Evolutionary conservation across 176 grass and related monocot species (phyloP).

Genomic region (Urochloa ruziziensis): DNA sequence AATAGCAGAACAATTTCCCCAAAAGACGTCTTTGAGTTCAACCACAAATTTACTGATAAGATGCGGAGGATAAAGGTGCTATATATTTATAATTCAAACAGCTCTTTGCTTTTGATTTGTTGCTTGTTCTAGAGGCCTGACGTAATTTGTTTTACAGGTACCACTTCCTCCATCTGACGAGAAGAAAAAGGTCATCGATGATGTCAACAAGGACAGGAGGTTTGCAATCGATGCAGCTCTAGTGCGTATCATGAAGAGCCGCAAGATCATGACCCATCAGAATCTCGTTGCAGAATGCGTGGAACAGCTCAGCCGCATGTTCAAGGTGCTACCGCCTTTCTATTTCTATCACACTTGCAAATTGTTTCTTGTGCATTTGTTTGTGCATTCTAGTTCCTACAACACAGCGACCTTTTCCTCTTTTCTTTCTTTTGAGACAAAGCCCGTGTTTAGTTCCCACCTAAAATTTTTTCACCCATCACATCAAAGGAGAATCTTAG

Average conservation of each 20-base stretch:
- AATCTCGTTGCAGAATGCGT: slow-evolving; percentile 82
- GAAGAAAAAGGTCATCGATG: slow-evolving; percentile 93
- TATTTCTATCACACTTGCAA: background rate
- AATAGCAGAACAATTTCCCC: slow-evolving; percentile 60
- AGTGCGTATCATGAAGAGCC: slow-evolving; percentile 97
- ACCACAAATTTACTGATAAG: slow-evolving; percentile 82
- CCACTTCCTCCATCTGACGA: slow-evolving; percentile 79
- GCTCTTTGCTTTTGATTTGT: background rate
- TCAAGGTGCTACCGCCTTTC: slow-evolving; percentile 45
- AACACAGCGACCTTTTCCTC: too few relatives aligned
- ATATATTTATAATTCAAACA: background rate
- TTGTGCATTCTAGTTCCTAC: too few relatives aligned
- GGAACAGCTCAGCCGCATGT: slow-evolving; percentile 89
- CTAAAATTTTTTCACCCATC: too few relatives aligned
- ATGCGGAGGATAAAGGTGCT: slow-evolving; percentile 88
- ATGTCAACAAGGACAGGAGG: slow-evolving; percentile 84
- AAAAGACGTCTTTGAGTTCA: slow-evolving; percentile 69
- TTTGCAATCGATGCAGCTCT: slow-evolving; percentile 86
- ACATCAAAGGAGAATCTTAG: too few relatives aligned
- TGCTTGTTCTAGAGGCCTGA: background rate
- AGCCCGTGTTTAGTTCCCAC: too few relatives aligned
- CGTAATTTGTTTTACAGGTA: slow-evolving; percentile 38
- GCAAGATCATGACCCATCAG: slow-evolving; percentile 79
- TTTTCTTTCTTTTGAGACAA: too few relatives aligned
- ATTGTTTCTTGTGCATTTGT: too few relatives aligned